Base-by-base conservation (phyloP, 805 yeast genomes). In the Saccharomycopsis sp. region DNA sequence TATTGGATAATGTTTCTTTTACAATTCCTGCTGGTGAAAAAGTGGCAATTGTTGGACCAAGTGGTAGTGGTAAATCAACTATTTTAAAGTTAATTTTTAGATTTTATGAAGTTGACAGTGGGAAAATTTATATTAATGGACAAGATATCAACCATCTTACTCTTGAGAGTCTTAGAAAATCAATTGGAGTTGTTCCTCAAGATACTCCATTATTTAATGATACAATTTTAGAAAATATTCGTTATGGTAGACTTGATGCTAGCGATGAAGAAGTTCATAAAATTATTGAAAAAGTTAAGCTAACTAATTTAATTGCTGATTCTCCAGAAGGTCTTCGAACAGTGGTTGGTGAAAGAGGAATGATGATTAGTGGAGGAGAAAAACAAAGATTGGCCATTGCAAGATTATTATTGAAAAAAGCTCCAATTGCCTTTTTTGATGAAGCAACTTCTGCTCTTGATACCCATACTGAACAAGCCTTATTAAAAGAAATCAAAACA, bases 321-420 rank as follows among this genome's bases (percentile, higher is more conserved):
- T 60, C 92, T 35, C 97, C 98, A 0, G 82, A 83, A 12, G 96
- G 96, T 1, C 64, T 72, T 31, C 66, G 80, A 21, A 92, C 97
- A 0, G 67, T 84, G 43, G 98, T 92, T 14, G 98, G 98, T 36
- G 98, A 92, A 59, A 67, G 94, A 55, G 98, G 98, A n/a, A 70
- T 92, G 71, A 92, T 92, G 98, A 88, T 92, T 35, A 86, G 96
- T 20, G 98, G 98, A n/a, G 98, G 98, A 46, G 98, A 92, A 58
- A 88, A 92, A 57, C 98, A 92, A 61, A 66, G 98, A 47, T 66
- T 92, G 32, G 97, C 98, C 0, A 86, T 92, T 49, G 92, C 96
- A 1, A 70, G 98, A 48, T 73, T 92, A n/a, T 59, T 92, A 33
- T 62, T 92, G 50, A 92, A 92, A 59, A 69, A 75, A 48, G 76